Evolutionary conservation across 805 yeast species (phyloP).

Genomic region (Candida takata): DNA sequence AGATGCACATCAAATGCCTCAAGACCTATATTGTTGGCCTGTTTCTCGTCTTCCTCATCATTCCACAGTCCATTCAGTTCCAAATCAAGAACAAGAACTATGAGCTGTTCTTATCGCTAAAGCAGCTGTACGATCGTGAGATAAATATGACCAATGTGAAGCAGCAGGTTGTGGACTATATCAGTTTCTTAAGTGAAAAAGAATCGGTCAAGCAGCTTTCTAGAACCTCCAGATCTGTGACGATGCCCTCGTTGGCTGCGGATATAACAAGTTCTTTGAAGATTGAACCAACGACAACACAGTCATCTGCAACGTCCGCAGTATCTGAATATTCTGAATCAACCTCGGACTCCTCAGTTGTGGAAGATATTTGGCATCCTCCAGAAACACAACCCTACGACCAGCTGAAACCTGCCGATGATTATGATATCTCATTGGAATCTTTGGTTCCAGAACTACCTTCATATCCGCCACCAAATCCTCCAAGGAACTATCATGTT

Average conservation of each 20-base stretch:
- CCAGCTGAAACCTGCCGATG: slow-evolving; percentile 28
- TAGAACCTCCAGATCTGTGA: slow-evolving; percentile 24
- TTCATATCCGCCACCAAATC: slow-evolving; percentile 9
- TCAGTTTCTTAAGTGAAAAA: slow-evolving; percentile 22
- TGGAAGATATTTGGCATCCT: slow-evolving; percentile 31
- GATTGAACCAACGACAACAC: neutral
- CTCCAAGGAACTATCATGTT: slow-evolving; percentile 10
- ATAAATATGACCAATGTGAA: slow-evolving; percentile 34
- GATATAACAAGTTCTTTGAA: slow-evolving; percentile 11
- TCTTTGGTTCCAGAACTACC: slow-evolving; percentile 9
- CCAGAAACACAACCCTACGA: slow-evolving; percentile 34
- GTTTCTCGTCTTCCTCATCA: slow-evolving; percentile 29
- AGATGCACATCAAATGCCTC: slow-evolving; percentile 24
- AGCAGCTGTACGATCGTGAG: slow-evolving; percentile 29
- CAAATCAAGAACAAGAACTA: slow-evolving; percentile 34
- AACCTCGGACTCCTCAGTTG: slow-evolving; percentile 14
- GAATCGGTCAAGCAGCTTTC: slow-evolving; percentile 2
- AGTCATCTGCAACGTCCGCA: slow-evolving; percentile 1
- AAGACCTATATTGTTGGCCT: slow-evolving; percentile 31
- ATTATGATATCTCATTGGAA: slow-evolving; percentile 16
- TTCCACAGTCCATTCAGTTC: slow-evolving; percentile 35
- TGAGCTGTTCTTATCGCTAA: slow-evolving; percentile 29
- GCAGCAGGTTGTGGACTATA: slow-evolving; percentile 27
- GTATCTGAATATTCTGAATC: slow-evolving; percentile 4
- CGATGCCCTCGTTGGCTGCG: slow-evolving; percentile 22